phyloP scores from a whole-genome alignment of 2,329 filamentous ascomycete species.

The Graphiopsis chlorocephala region DNA sequence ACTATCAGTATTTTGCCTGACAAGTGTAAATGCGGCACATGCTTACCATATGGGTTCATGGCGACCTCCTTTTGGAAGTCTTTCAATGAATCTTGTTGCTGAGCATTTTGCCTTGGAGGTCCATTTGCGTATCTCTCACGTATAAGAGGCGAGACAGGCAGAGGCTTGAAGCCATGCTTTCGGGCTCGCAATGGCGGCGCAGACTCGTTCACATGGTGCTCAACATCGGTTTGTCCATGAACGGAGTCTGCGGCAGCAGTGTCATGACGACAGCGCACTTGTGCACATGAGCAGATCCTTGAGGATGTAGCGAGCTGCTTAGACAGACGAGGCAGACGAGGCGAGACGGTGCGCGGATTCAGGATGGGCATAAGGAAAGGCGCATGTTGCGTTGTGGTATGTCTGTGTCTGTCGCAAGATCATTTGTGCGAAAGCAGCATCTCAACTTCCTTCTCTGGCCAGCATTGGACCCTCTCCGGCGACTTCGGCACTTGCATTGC shows the following conservation, averaged over 20 bases:
- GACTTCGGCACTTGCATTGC: constrained; percentile 4
- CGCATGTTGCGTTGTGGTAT: not conserved
- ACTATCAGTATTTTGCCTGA: not conserved
- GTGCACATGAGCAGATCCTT: not conserved
- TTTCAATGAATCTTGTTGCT: constrained; percentile 37
- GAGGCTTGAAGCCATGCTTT: constrained; percentile 33
- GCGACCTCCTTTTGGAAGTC: constrained; percentile 58
- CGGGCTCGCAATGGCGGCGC: constrained; percentile 35
- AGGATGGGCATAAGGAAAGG: constrained; percentile 11
- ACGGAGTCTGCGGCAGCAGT: not conserved
- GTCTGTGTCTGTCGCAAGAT: not conserved
- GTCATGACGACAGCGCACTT: not conserved
- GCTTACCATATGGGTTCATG: constrained; percentile 63
- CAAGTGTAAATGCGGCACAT: not conserved
- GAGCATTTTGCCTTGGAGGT: not conserved
- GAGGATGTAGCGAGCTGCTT: not conserved
- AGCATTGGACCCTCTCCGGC: not conserved
- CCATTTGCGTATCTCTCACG: constrained; percentile 40
- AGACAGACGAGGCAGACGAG: not conserved
- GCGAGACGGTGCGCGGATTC: not conserved
- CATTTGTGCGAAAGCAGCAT: not conserved
- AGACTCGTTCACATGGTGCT: constrained; percentile 24
- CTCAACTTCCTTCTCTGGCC: not conserved
- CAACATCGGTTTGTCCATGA: not conserved
- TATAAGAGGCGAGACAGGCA: constrained; percentile 51